Percentiles rank a stretch among this genome's conserved stretches.
These are phyloP conservation scores for Saccharomyces cerevisiae DNA, from an alignment of 805 yeast species.

Conservation along the genomic window DNA sequence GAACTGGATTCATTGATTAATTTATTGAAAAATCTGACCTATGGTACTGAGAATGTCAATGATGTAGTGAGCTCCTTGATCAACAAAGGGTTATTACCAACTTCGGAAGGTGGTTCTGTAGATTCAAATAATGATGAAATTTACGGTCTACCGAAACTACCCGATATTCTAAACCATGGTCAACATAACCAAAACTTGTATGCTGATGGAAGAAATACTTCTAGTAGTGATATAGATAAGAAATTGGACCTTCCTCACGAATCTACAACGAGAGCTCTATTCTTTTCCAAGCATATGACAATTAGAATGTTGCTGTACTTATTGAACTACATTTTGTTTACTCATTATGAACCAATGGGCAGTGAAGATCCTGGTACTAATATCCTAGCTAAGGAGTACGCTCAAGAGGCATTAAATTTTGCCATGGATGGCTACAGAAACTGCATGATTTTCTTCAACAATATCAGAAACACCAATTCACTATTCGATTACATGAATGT, in stretches of 20 bases:
- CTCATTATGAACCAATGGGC: slow-evolving; percentile 38
- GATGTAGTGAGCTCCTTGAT: slow-evolving; percentile 23
- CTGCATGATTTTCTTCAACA: slow-evolving; percentile 35
- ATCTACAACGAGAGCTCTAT: slow-evolving; percentile 34
- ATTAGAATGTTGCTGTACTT: slow-evolving; percentile 43
- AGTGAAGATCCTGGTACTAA: slow-evolving; percentile 30
- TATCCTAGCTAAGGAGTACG: slow-evolving; percentile 32
- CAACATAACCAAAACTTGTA: slow-evolving; percentile 2
- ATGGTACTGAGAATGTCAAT: slow-evolving; percentile 25
- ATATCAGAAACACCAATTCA: slow-evolving; percentile 26
- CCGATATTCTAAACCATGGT: slow-evolving; percentile 20
- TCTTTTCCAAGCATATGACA: slow-evolving; percentile 33
- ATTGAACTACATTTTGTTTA: slow-evolving; percentile 41
- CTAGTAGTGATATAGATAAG: slow-evolving; percentile 19
- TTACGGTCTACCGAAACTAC: slow-evolving; percentile 28
- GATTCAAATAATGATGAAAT: slow-evolving; percentile 27
- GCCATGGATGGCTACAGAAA: slow-evolving; percentile 39
- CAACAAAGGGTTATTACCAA: slow-evolving; percentile 24
- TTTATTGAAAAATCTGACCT: slow-evolving; percentile 29
- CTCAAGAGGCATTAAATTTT: slow-evolving; percentile 36
- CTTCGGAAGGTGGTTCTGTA: slow-evolving; percentile 25
- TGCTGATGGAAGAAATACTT: background rate
- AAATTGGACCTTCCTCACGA: slow-evolving; percentile 34
- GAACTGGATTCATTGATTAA: slow-evolving; percentile 34
- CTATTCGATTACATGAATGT: slow-evolving; percentile 37